A percentile compares a stretch with the other conserved stretches of the same genome.
Evolutionary conservation across 805 yeast genomes (phyloP).

Genomic region (Komagataella pseudopastoris): DNA sequence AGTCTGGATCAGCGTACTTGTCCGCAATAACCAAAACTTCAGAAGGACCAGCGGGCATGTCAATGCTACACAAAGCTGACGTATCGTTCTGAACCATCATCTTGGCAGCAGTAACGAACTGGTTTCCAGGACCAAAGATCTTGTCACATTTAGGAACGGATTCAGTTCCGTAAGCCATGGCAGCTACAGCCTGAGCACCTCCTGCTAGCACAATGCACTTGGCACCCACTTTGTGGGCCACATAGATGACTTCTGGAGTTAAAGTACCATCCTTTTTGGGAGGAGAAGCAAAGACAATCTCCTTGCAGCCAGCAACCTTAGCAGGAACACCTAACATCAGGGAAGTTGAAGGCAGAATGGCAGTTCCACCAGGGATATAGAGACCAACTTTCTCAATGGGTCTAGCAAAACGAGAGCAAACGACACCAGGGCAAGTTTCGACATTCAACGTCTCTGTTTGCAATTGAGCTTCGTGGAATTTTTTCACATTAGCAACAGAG

Average conservation of each 20-base stretch:
- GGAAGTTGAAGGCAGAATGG: slow-evolving; percentile 94
- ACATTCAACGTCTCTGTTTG: slow-evolving; percentile 62
- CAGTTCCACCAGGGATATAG: slow-evolving; percentile 98
- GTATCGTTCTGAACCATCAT: slow-evolving; percentile 96
- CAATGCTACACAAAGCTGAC: slow-evolving; percentile 88
- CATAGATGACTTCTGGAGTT: slow-evolving; percentile 95
- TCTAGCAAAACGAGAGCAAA: slow-evolving; percentile 88
- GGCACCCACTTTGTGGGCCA: slow-evolving; percentile 93
- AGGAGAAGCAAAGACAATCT: slow-evolving; percentile 88
- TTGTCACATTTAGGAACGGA: slow-evolving; percentile 88
- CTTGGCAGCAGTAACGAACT: slow-evolving; percentile 98
- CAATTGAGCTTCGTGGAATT: slow-evolving; percentile 89
- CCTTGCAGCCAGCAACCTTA: slow-evolving; percentile 90
- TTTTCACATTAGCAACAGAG: slow-evolving; percentile 76
- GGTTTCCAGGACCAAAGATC: slow-evolving; percentile 98
- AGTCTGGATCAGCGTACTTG: slow-evolving; percentile 76
- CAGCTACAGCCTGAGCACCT: slow-evolving; percentile 98
- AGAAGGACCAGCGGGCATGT: slow-evolving; percentile 99
- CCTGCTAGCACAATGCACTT: slow-evolving; percentile 87
- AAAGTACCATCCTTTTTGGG: slow-evolving; percentile 87
- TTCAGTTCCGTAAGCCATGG: slow-evolving; percentile 97
- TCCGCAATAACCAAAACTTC: slow-evolving; percentile 97
- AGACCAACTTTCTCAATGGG: slow-evolving; percentile 92
- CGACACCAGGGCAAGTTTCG: slow-evolving; percentile 90
- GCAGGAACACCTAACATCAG: slow-evolving; percentile 99